Evolutionary conservation across 2,329 filamentous ascomycete species (phyloP).

Genomic region (Stagonosporopsis cucurbitacearum): DNA sequence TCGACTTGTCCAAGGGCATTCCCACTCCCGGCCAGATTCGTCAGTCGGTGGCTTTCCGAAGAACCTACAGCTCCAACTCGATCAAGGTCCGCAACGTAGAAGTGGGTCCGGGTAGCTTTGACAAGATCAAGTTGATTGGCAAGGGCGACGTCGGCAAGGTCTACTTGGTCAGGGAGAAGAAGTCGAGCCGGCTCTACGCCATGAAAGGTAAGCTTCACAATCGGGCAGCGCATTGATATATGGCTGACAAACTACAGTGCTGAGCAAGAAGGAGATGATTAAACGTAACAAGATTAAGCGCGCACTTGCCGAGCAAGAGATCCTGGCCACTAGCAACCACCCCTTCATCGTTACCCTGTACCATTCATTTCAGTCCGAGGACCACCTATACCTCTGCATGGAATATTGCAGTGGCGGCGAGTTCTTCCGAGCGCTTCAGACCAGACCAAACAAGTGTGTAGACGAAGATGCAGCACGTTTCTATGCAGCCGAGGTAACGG

Average conservation of each 20-base stretch:
- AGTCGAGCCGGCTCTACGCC: slow-evolving; percentile 90
- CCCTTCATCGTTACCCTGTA: slow-evolving; percentile 99
- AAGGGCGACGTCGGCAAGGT: slow-evolving; percentile 99
- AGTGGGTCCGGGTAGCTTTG: slow-evolving; percentile 92
- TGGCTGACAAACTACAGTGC: slow-evolving; percentile 63
- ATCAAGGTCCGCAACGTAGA: slow-evolving; percentile 98
- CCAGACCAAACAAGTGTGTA: slow-evolving; percentile 94
- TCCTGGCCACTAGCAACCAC: slow-evolving; percentile 96
- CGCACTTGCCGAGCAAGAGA: slow-evolving; percentile 95
- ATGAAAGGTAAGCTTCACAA: slow-evolving; percentile 85
- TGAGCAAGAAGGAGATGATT: slow-evolving; percentile 99
- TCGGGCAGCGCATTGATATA: neutral
- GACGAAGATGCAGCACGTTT: slow-evolving; percentile 96
- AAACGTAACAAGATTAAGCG: slow-evolving; percentile 99
- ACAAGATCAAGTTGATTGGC: slow-evolving; percentile 99
- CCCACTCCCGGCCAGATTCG: slow-evolving; percentile 70
- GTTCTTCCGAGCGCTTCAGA: slow-evolving; percentile 97
- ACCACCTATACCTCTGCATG: slow-evolving; percentile 99
- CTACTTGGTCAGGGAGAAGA: slow-evolving; percentile 96
- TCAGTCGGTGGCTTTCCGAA: slow-evolving; percentile 76
- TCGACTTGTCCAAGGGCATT: slow-evolving; percentile 59
- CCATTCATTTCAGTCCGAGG: slow-evolving; percentile 98
- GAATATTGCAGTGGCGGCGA: slow-evolving; percentile 99
- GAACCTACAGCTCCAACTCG: slow-evolving; percentile 98
- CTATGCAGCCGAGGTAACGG: slow-evolving; percentile 96